Evolutionary conservation across 176 grass and related monocot genomes (phyloP), one percentile per base, ranked within the genome.

Genomic region (Lolium multiflorum): DNA sequence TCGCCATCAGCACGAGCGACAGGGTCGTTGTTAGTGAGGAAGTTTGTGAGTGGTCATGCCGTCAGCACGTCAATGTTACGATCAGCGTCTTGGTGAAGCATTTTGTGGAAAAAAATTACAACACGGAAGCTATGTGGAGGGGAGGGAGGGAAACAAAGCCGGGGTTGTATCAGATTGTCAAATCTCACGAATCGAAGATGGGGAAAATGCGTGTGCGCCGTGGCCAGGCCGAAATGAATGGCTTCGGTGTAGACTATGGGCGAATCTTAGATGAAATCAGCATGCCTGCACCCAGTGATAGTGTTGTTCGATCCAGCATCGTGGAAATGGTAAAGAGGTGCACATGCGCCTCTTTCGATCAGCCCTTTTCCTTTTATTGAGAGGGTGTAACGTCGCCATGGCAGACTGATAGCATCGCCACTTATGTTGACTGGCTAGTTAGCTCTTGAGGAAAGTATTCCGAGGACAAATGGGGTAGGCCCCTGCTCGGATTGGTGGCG

Each of bases 401-500:
- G 49, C 72, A 38, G 57, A 35, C 31, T 35, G 31, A 35, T 35
- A 43, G 16, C 38, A n/a, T 37, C 26, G 81, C 59, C 61, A 20
- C 58, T 43, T 60, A 17, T 71, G 65, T 82, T 57, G 74, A 28
- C 15, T n/a, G 26, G 71, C 62, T 6, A 4, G 14, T 35, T 35
- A 35, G 16, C 12, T 76, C 1, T 18, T 80, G 70, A 47, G n/a
- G 52, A 68, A 71, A 21, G 49, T 61, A 61, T 80, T 80, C 84
- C 76, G 5, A 35, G 2, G 59, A 55, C 35, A 55, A 67, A 35
- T 2, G 15, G 3, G 0, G 56, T 64, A 65, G 58, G 59, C 0
- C 15, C 70, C 47, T 47, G 49, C 11, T 35, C n/a, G 76, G 37
- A 26, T 37, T 7, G 9, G 11, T 22, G 66, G 50, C 24, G 54